Evolutionary conservation across 2,329 filamentous ascomycete genomes (phyloP).

Genomic region (Lasiodiplodia hormozganensis): DNA sequence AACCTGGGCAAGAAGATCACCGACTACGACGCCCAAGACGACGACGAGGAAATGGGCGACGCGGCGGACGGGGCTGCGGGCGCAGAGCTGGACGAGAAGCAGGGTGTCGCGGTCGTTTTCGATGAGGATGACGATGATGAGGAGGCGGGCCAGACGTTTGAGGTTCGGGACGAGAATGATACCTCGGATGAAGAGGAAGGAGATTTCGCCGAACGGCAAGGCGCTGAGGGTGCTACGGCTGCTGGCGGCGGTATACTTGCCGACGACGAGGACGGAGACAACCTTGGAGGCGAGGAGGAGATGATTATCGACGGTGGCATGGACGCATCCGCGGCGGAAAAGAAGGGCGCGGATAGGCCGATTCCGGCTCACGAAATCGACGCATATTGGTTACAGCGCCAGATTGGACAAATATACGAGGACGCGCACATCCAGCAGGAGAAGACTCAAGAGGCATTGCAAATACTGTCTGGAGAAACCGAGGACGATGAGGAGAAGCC

Average conservation of each 20-base stretch:
- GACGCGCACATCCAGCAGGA: conserved; percentile 94
- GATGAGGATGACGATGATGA: conserved; percentile 86
- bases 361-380: conserved; percentile 91
- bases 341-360: conserved; percentile 59
- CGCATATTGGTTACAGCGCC: conserved; percentile 94
- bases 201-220: conserved; percentile 65
- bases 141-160: conserved; percentile 76
- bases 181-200: conserved; percentile 76
- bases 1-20: conserved; percentile 99
- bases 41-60: conserved; percentile 85
- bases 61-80: conserved; percentile 64
- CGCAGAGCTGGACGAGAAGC: conserved; percentile 86
- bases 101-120: conserved; percentile 97
- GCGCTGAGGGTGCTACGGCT: conserved; percentile 57
- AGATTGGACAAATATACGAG: conserved; percentile 85
- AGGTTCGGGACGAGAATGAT: conserved; percentile 81
- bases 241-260: conserved; percentile 46
- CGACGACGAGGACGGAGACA: conserved; percentile 38
- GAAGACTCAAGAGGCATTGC: conserved; percentile 84
- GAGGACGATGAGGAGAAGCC: conserved; percentile 82
- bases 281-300: conserved; percentile 69
- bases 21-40: conserved; percentile 95
- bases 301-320: conserved; percentile 81
- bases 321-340: conserved; percentile 49
- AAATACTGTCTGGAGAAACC: conserved; percentile 78